These are phyloP conservation scores for Trichocladium antarcticum DNA, from an alignment of 495 filamentous ascomycete species.

Conservation along the genomic window DNA sequence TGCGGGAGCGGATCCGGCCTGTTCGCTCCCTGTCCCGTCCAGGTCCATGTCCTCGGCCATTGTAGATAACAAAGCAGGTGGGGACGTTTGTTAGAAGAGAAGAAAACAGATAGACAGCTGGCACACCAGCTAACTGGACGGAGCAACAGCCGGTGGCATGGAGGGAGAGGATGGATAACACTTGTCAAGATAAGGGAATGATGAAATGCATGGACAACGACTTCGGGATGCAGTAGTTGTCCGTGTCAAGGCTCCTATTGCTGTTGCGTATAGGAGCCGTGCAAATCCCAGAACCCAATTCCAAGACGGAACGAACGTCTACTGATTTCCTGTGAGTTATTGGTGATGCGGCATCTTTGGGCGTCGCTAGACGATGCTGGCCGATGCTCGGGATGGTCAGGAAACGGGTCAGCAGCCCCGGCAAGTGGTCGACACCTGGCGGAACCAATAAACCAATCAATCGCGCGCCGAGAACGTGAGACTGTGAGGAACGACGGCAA, in stretches of 20 bases:
- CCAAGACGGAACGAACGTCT: background rate
- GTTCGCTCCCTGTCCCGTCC: too few species aligned
- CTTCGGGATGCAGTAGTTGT: conserved; percentile 5
- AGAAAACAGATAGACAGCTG: conserved; percentile 2
- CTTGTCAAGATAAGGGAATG: conserved; percentile 20
- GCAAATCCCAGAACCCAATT: background rate
- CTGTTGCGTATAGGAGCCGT: background rate
- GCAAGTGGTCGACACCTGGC: background rate
- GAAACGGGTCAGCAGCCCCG: background rate
- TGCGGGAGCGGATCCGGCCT: too few species aligned
- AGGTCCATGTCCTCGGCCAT: too few species aligned
- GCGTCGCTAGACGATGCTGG: background rate
- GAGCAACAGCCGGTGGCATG: background rate
- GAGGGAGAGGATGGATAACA: conserved; percentile 15
- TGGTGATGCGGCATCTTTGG: background rate
- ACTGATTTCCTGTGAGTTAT: background rate
- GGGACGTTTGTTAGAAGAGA: background rate
- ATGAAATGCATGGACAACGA: conserved; percentile 8
- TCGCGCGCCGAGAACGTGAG: background rate
- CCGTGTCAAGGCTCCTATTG: conserved; percentile 3
- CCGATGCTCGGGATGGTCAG: background rate
- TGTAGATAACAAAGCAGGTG: too few species aligned
- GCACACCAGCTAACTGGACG: background rate
- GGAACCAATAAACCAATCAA: background rate
- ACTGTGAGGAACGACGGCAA: background rate